Percentiles rank a stretch among this genome's conserved stretches.
Evolutionary conservation across 352 stramenopile genomes (phyloP).

Genomic region (Thraustochytrium striatum): DNA sequence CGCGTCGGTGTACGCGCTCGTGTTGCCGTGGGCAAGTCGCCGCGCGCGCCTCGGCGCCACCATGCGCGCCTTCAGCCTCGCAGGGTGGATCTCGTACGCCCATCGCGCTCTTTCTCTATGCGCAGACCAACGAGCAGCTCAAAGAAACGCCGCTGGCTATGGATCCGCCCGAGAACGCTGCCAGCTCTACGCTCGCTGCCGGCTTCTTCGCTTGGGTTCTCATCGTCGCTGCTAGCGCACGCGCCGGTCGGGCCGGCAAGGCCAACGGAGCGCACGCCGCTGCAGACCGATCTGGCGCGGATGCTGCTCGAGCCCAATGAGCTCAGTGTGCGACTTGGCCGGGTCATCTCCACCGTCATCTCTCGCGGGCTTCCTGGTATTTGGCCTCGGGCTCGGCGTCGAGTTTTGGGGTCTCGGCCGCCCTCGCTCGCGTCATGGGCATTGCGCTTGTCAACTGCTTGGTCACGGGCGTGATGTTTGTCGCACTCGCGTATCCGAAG

Average conservation of each 20-base stretch:
- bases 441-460: constrained; percentile 24
- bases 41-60: too few species aligned
- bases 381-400: not conserved
- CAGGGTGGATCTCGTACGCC: constrained; percentile 1
- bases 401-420: constrained; percentile 1
- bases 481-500: not conserved
- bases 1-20: not conserved
- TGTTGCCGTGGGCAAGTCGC: not conserved
- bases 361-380: not conserved
- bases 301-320: constrained; percentile 5
- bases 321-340: not conserved
- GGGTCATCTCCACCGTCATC: constrained; percentile 6
- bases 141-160: not conserved
- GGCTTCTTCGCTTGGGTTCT: constrained; percentile 27
- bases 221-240: not conserved
- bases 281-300: not conserved
- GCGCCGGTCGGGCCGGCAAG: not conserved
- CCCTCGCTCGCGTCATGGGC: not conserved
- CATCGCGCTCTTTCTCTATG: not conserved
- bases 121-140: too few species aligned
- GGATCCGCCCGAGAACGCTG: not conserved
- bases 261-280: not conserved
- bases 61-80: not conserved
- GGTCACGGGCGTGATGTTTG: constrained; percentile 9
- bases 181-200: not conserved